A percentile compares a stretch with the other conserved stretches of the same genome.
Conservation (phyloP, 352 stramenopile species). For the Pseudoperonospora humuli region DNA sequence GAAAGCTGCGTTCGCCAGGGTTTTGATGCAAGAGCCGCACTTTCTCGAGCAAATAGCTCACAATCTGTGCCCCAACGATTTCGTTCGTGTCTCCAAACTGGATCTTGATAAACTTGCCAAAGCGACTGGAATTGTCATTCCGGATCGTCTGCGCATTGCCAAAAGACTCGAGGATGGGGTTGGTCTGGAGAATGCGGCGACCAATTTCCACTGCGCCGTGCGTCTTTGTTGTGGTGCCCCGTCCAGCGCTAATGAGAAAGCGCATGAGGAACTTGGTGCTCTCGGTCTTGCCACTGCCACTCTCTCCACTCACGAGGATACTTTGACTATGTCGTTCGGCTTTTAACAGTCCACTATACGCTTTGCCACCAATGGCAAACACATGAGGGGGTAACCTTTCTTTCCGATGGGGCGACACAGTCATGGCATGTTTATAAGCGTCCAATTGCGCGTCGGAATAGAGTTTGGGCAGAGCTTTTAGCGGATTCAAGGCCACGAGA, state of each 20-base stretch:
- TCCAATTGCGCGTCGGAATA: conserved; percentile 57
- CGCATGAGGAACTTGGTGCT: conserved; percentile 96
- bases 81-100: conserved; percentile 75
- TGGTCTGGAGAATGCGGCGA: conserved; percentile 90
- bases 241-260: conserved; percentile 87
- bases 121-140: conserved; percentile 95
- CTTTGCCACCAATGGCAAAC: conserved; percentile 85
- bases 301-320: conserved; percentile 91
- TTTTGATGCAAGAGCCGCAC: conserved; percentile 92
- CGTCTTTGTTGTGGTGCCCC: conserved; percentile 21
- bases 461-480: conserved; percentile 54
- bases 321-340: conserved; percentile 76
- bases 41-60: conserved; percentile 97
- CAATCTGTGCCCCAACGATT: conserved; percentile 90
- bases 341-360: conserved; percentile 70
- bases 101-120: conserved; percentile 96
- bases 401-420: background rate
- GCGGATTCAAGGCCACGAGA: conserved; percentile 76
- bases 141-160: conserved; percentile 94
- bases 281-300: conserved; percentile 92
- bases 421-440: conserved; percentile 54
- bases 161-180: conserved; percentile 96
- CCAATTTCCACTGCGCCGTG: conserved; percentile 66
- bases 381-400: conserved; percentile 68
- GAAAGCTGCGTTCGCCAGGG: conserved; percentile 89